Conservation (phyloP, 1,284 basidiomycete genomes). For the Schizophyllum amplum region DNA sequence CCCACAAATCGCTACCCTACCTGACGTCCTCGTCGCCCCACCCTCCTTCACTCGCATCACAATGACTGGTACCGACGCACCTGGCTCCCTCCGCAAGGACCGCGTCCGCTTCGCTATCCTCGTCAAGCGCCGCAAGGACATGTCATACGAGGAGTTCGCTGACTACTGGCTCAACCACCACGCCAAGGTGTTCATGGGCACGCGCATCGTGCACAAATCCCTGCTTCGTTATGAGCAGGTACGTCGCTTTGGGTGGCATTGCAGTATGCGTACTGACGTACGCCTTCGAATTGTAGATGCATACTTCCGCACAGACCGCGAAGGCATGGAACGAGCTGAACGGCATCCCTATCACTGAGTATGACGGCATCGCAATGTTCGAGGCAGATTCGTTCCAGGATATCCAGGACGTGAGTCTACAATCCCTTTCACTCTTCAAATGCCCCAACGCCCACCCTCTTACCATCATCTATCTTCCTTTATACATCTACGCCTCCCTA, state of each 20-base stretch:
- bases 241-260: neutral
- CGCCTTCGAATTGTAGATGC: neutral
- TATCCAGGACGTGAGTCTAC: slow-evolving; percentile 7
- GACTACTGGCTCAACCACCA: slow-evolving; percentile 1
- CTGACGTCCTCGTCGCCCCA: neutral
- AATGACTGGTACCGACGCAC: neutral
- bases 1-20: too few relatives aligned
- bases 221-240: slow-evolving; percentile 15
- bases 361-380: slow-evolving; percentile 13
- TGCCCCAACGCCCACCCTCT: too few relatives aligned
- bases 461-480: too few relatives aligned
- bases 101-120: slow-evolving; percentile 13
- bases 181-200: neutral
- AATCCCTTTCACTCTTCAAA: neutral
- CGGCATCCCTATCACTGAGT: slow-evolving; percentile 3
- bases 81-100: slow-evolving; percentile 8
- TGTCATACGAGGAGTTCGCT: neutral
- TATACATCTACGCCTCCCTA: neutral
- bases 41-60: neutral
- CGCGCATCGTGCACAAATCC: slow-evolving; percentile 8
- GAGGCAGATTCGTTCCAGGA: slow-evolving; percentile 12
- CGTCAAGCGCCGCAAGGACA: slow-evolving; percentile 9
- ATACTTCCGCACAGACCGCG: neutral
- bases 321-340: neutral
- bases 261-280: neutral